Evolutionary conservation across 345 rosid genomes (phyloP), one percentile per base, ranked within the genome.

Genomic region (Linum usitatissimum): DNA sequence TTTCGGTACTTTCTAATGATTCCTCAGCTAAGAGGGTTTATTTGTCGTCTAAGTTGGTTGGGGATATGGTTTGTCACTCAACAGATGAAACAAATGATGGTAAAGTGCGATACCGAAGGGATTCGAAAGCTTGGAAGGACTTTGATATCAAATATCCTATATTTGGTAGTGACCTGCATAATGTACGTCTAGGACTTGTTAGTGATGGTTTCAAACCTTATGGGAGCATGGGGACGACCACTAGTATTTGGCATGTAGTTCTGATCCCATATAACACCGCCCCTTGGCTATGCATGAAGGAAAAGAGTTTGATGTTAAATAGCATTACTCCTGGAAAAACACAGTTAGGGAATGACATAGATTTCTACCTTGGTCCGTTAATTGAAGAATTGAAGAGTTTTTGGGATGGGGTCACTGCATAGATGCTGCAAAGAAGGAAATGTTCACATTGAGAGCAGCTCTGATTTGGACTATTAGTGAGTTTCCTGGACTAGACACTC

Each of bases 41-140:
- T 28, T 60, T 70, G 70, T 65, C 63, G 0, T 55, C 48, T 0
- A 61, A 66, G 28, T 61, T 63, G 18, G 18, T 40, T 38, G 3
- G 21, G 5, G 9, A 19, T 19, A 71, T 71, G 63, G 55, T 55
- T 45, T 66, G 64, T 67, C 68, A 66, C 15, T 7, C 18, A 18
- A 15, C 12, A 40, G 12, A 17, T 30, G 0, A 66, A 31, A 31
- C 36, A 2, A 6, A 31, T 31, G 36, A 31, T 31, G 36, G 36
- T 31, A 31, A 2, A 3, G 36, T 31, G 3, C 36, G 36, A 31
- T 6, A 31, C 36, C 36, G 3, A 6, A 3, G 36, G 6, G 36
- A 31, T 31, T 31, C 36, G 6, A 31, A 31, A 31, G 36, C 3
- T 3, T 31, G 36, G 36, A 31, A 31, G 36, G 36, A 31, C 6